Evolutionary conservation across 1,284 basidiomycete genomes (phyloP).

Genomic region (Pisolithus thermaeus): DNA sequence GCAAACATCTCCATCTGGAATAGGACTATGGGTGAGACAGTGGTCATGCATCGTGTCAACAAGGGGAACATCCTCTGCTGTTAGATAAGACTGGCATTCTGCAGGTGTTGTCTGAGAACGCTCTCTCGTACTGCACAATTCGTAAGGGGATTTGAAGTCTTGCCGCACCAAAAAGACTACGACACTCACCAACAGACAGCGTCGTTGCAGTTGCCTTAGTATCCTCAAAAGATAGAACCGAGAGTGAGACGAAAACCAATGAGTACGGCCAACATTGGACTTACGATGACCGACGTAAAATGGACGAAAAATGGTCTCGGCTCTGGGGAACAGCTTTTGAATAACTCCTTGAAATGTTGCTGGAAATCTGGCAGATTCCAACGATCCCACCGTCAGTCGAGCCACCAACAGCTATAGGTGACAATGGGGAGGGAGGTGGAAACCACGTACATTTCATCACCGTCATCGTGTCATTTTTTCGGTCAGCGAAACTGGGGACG

Average conservation of each 20-base stretch:
- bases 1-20: too few species aligned
- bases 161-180: background rate
- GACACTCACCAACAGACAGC: slow-evolving; percentile 47
- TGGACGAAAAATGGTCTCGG: slow-evolving; percentile 64
- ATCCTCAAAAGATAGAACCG: slow-evolving; percentile 38
- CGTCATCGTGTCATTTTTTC: slow-evolving; percentile 50
- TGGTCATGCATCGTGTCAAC: background rate
- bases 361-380: slow-evolving; percentile 45
- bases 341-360: slow-evolving; percentile 61
- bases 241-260: slow-evolving; percentile 11
- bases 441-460: slow-evolving; percentile 53
- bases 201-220: slow-evolving; percentile 65
- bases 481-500: slow-evolving; percentile 56
- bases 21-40: too few species aligned
- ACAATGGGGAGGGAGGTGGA: background rate
- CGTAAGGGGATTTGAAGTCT: background rate
- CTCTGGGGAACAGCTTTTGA: slow-evolving; percentile 50
- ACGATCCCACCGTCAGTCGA: slow-evolving; percentile 6
- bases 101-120: slow-evolving; percentile 28
- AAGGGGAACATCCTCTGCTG: background rate
- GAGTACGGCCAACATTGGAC: slow-evolving; percentile 9
- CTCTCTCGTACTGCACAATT: slow-evolving; percentile 30
- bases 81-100: slow-evolving; percentile 29
- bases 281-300: slow-evolving; percentile 67
- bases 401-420: background rate